phyloP scores from a whole-genome alignment of 2,329 filamentous ascomycete species.

The Fusarium sp. region DNA sequence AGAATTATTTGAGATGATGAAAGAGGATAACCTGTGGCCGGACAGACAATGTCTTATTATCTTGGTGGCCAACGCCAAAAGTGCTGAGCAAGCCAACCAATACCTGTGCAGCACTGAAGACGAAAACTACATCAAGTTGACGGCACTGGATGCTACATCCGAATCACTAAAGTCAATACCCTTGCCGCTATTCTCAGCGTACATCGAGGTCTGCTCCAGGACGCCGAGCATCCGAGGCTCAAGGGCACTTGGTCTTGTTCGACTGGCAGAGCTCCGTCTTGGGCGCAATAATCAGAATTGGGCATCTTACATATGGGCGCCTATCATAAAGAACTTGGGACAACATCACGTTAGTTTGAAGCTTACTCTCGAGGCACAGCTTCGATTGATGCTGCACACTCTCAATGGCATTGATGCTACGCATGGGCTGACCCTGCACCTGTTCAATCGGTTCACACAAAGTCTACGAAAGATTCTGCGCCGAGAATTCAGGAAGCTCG shows the following conservation, averaged over 20 bases:
- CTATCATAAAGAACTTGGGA: constrained; percentile 48
- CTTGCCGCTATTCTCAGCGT: constrained; percentile 57
- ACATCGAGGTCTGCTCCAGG: constrained; percentile 52
- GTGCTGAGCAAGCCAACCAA: constrained; percentile 55
- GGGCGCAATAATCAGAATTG: constrained; percentile 38
- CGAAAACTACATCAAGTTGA: constrained; percentile 29
- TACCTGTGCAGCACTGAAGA: constrained; percentile 55
- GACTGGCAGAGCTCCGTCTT: constrained; percentile 43
- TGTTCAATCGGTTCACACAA: constrained; percentile 40
- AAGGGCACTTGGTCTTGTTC: constrained; percentile 47
- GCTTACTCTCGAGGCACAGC: constrained; percentile 45
- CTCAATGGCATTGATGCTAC: constrained; percentile 43
- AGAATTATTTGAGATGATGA: constrained; percentile 69
- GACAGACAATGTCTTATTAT: constrained; percentile 61
- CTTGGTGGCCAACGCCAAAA: constrained; percentile 63
- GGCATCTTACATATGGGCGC: constrained; percentile 47
- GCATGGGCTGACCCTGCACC: constrained; percentile 35
- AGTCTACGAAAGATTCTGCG: constrained; percentile 43
- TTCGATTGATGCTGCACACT: constrained; percentile 44
- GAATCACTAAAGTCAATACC: constrained; percentile 40
- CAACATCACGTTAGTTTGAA: constrained; percentile 44
- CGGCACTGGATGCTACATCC: constrained; percentile 38
- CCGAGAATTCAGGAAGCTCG: constrained; percentile 40
- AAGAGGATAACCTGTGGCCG: constrained; percentile 57
- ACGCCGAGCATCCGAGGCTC: constrained; percentile 34